phyloP scores from a whole-genome alignment of 768 basidiomycete genomes.

The Astraeus odoratus region DNA sequence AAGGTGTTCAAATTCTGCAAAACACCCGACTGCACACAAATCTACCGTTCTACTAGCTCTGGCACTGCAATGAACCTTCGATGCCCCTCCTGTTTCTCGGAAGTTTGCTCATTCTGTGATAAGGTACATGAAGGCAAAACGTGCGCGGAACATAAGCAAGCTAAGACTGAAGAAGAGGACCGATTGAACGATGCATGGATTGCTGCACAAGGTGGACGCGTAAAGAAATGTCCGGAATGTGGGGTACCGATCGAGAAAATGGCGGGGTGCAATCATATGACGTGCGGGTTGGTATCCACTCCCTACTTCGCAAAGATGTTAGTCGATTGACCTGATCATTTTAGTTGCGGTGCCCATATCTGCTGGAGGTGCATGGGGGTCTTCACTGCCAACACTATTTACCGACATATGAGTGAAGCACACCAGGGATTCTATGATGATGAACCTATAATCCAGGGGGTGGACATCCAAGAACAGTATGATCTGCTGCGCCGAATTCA shows the following conservation, averaged over 20 bases:
- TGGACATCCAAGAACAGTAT: background rate
- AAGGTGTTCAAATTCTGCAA: conserved; percentile 75
- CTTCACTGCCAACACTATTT: background rate
- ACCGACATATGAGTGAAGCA: background rate
- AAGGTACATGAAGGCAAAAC: conserved; percentile 51
- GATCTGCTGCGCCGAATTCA: background rate
- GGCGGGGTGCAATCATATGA: conserved; percentile 78
- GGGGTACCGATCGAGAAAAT: conserved; percentile 58
- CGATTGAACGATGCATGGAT: conserved; percentile 46
- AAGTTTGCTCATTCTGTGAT: conserved; percentile 60
- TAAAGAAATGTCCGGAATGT: conserved; percentile 71
- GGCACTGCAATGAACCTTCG: conserved; percentile 38
- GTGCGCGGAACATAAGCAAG: conserved; percentile 40
- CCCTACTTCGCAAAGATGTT: background rate
- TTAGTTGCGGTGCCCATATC: background rate
- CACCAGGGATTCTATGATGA: background rate
- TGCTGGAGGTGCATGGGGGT: background rate
- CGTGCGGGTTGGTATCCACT: conserved; percentile 34
- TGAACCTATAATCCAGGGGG: no score
- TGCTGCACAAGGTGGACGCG: conserved; percentile 41
- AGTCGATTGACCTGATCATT: background rate
- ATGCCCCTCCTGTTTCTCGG: conserved; percentile 61
- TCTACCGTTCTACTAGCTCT: conserved; percentile 49
- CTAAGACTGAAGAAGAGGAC: conserved; percentile 30
- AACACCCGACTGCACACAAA: conserved; percentile 68